phyloP scores from a whole-genome alignment of 148 eudicot species.

The Rhododendron molle region DNA sequence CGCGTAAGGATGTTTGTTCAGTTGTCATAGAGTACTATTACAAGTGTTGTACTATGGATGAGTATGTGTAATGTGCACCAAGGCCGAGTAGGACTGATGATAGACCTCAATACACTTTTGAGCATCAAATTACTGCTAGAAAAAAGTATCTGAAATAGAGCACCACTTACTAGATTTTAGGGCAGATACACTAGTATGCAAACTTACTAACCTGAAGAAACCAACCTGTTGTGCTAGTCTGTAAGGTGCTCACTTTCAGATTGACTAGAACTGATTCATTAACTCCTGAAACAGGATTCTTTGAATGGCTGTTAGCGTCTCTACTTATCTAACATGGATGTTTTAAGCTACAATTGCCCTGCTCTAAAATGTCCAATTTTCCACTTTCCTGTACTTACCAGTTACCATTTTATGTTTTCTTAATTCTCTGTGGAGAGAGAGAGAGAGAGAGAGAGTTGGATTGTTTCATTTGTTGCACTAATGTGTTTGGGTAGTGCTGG shows the following conservation, averaged over 20 bases:
- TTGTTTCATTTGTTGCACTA: background rate
- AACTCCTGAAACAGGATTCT: background rate
- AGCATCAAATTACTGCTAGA: background rate
- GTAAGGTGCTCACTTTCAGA: background rate
- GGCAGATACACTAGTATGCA: background rate
- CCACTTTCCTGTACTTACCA: background rate
- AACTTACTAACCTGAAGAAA: background rate
- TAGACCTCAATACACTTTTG: background rate
- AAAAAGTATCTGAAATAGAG: background rate
- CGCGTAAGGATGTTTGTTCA: slow-evolving; percentile 44
- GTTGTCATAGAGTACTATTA: background rate
- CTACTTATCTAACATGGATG: background rate
- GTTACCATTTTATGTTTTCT: background rate
- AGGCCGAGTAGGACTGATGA: background rate
- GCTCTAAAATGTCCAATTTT: background rate
- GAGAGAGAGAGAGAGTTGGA: background rate
- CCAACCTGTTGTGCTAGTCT: background rate
- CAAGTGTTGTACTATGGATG: background rate
- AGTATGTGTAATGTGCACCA: background rate
- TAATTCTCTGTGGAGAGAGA: background rate
- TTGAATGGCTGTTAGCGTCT: background rate
- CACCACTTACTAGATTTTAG: background rate
- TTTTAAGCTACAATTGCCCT: background rate
- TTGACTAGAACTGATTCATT: background rate
- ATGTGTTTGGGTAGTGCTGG: background rate